A percentile compares a stretch with the other conserved stretches of the same genome.
Evolutionary conservation across 129 eudicot genomes (phyloP).

Genomic region (Helichrysum umbraculigerum): DNA sequence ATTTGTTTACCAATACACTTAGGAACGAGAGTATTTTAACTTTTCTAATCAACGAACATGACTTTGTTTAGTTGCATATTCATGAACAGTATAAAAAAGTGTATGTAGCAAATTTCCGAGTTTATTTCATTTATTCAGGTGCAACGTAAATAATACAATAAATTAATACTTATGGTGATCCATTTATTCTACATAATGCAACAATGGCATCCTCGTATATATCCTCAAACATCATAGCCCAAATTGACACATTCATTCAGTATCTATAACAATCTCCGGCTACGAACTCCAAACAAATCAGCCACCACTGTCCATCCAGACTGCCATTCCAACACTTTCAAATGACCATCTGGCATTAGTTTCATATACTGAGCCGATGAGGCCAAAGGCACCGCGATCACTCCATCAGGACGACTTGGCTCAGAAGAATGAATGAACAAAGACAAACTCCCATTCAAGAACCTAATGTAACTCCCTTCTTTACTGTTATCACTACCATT

Average conservation of each 20-base stretch:
- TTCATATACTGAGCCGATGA: slow-evolving; percentile 31
- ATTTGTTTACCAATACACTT: slow-evolving; percentile 11
- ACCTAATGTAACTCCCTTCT: slow-evolving; percentile 23
- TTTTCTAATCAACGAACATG: too few relatives aligned
- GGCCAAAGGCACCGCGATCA: background rate
- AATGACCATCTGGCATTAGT: slow-evolving; percentile 32
- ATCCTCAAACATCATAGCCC: background rate
- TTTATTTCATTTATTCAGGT: too few relatives aligned
- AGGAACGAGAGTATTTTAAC: background rate
- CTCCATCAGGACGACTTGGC: background rate
- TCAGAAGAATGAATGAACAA: background rate
- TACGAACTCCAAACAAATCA: background rate
- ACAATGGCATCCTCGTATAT: too few relatives aligned
- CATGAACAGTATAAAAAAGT: background rate
- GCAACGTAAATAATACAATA: background rate
- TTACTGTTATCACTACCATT: background rate
- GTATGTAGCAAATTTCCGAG: too few relatives aligned
- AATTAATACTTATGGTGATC: background rate
- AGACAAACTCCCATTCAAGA: slow-evolving; percentile 25
- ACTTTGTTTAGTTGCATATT: too few relatives aligned
- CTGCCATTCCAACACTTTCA: slow-evolving; percentile 19
- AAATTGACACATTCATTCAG: background rate
- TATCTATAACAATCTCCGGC: background rate
- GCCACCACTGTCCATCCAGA: background rate
- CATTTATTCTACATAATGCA: background rate